These are phyloP conservation scores for Fusarium floridanum DNA, from an alignment of 2,329 filamentous ascomycete genomes.

Conservation along the genomic window DNA sequence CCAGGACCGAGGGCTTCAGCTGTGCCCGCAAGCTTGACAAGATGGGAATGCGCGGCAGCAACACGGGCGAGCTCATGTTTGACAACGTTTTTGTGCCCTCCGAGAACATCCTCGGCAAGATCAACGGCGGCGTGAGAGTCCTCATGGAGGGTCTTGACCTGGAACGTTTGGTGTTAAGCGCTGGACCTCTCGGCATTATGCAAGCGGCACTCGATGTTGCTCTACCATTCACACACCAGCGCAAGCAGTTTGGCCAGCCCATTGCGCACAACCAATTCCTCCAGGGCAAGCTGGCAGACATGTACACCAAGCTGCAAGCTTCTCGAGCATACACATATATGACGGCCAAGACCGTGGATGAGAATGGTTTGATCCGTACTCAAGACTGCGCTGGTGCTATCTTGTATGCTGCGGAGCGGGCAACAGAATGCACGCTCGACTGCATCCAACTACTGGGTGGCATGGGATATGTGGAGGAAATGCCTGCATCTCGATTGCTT, in stretches of 20 bases:
- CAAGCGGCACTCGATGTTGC: slow-evolving; percentile 88
- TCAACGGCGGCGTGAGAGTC: slow-evolving; percentile 88
- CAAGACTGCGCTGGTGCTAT: slow-evolving; percentile 97
- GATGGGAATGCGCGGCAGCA: slow-evolving; percentile 96
- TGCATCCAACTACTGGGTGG: slow-evolving; percentile 93
- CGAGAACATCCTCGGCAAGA: slow-evolving; percentile 81
- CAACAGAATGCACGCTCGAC: slow-evolving; percentile 87
- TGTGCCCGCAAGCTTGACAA: slow-evolving; percentile 95
- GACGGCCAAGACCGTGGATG: slow-evolving; percentile 84
- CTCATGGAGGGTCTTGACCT: slow-evolving; percentile 97
- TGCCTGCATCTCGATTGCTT: slow-evolving; percentile 87
- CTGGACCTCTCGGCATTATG: slow-evolving; percentile 94
- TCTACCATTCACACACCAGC: slow-evolving; percentile 88
- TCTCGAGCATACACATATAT: slow-evolving; percentile 88
- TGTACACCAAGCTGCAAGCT: slow-evolving; percentile 94
- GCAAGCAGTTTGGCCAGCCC: slow-evolving; percentile 88
- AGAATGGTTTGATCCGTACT: slow-evolving; percentile 78
- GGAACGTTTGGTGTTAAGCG: slow-evolving; percentile 90
- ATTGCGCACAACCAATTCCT: slow-evolving; percentile 94
- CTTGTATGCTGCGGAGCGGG: slow-evolving; percentile 90
- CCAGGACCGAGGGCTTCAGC: slow-evolving; percentile 78
- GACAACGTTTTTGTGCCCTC: slow-evolving; percentile 90
- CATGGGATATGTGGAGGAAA: slow-evolving; percentile 96
- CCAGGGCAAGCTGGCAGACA: slow-evolving; percentile 93
- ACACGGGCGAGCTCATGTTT: slow-evolving; percentile 94